A percentile compares a stretch with the other conserved stretches of the same genome.
These are phyloP conservation scores for Rhodotorula paludigena DNA, from an alignment of 768 basidiomycete genomes.

Conservation along the genomic window DNA sequence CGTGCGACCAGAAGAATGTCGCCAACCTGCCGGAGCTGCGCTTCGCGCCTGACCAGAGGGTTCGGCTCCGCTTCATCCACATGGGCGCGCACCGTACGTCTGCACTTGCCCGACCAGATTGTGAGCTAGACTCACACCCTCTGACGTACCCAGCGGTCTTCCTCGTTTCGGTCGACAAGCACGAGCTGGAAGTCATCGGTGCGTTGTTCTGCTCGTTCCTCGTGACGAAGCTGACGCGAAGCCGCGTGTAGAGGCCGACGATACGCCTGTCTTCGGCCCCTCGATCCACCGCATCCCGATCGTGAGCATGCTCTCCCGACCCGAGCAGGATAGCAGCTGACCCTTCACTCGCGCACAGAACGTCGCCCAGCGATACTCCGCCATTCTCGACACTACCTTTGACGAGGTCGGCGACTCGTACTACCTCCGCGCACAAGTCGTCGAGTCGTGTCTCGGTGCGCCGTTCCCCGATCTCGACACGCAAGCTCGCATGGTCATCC, in stretches of 20 bases:
- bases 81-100: slow-evolving; percentile 12
- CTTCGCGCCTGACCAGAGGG: slow-evolving; percentile 9
- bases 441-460: slow-evolving; percentile 19
- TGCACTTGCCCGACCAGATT: not conserved
- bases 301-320: not conserved
- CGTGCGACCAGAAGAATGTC: slow-evolving; percentile 1
- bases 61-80: slow-evolving; percentile 26
- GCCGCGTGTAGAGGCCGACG: slow-evolving; percentile 41
- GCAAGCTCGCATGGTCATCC: slow-evolving; percentile 7
- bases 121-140: no score
- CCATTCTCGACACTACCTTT: slow-evolving; percentile 37
- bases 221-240: no score
- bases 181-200: slow-evolving; percentile 6
- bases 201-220: no score
- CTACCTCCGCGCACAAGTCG: slow-evolving; percentile 15
- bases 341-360: slow-evolving; percentile 9
- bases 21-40: not conserved
- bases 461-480: slow-evolving; percentile 14
- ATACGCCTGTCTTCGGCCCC: slow-evolving; percentile 23
- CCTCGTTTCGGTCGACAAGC: slow-evolving; percentile 15
- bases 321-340: not conserved
- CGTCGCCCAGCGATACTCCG: slow-evolving; percentile 38
- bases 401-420: slow-evolving; percentile 36
- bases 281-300: slow-evolving; percentile 37
- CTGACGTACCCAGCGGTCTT: slow-evolving; percentile 5